A percentile compares a stretch with the other conserved stretches of the same genome.
Conservation (phyloP, 345 rosid species). For the Bruguiera sexangula region DNA sequence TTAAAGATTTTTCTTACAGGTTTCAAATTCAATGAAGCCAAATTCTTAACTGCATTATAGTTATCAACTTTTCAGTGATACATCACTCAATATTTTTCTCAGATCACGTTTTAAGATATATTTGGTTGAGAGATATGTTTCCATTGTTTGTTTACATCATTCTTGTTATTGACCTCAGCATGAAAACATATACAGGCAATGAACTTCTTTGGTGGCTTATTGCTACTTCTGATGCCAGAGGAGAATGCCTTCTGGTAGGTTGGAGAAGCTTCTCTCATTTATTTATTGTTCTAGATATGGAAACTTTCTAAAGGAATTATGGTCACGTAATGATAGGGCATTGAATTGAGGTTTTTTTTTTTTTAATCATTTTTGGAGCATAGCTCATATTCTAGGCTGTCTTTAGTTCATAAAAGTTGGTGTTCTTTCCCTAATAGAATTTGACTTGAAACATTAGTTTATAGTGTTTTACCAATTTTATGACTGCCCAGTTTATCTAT, state of each 20-base stretch:
- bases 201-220: conserved; percentile 96
- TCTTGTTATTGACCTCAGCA: conserved; percentile 22
- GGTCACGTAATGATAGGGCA: neutral
- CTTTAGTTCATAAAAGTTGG: neutral
- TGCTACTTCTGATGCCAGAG: conserved; percentile 97
- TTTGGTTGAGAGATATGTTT: too few relatives aligned
- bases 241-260: conserved; percentile 99
- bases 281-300: conserved; percentile 1
- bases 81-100: too few relatives aligned
- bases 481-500: neutral
- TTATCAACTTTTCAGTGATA: neutral
- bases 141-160: neutral
- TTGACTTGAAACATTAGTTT: neutral
- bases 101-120: too few relatives aligned
- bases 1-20: conserved; percentile 9
- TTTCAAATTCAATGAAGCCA: neutral
- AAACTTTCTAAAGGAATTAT: conserved; percentile 1
- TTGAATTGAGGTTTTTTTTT: neutral
- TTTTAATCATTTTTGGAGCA: neutral
- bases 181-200: conserved; percentile 68
- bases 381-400: neutral
- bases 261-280: conserved; percentile 23
- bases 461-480: neutral
- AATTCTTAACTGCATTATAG: neutral
- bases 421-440: neutral